Base-by-base conservation (phyloP, 2,329 filamentous ascomycete genomes). In the Hypoxylon sp. region DNA sequence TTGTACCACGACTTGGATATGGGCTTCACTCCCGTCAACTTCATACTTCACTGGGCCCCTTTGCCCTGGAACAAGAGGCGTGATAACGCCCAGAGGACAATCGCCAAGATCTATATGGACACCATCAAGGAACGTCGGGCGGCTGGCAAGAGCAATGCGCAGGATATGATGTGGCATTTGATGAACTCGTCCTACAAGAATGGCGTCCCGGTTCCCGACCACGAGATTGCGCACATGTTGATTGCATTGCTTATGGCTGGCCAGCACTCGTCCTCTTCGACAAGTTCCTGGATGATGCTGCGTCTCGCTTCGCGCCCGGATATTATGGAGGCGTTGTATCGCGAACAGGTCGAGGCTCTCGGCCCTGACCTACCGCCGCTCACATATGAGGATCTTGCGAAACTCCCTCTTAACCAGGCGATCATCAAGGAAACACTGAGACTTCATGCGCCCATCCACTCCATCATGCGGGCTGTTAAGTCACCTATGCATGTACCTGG, bases 371-470 rank as follows among this genome's bases (percentile, higher is more conserved):
- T 96, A 48, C 92, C 91, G 16, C 84, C 88, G 12, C 85, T 97
- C 48, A 87, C 85, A 50, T 95, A 91, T 76, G 94, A 97, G 70
- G 87, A 91, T 70, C 86, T 97, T 14, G 84, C 90, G 71, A 91
- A 90, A 78, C 86, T 97, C 32, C 88, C 93, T 51, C 87, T 97
- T 19, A 92, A 97, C 83, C 85, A 90, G 73, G 91, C 93, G 73
- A 90, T 96, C 69, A 87, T 97, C 81, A 96, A 95, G 82, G 94
- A 97, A 81, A 97, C 94, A 2, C 90, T 97, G 39, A 91, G 94
- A 68, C 84, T 97, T 14, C 92, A 97, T 78, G 91, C 94, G 1
- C 94, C 94, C 0, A 97, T 98, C 75, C 94, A 97, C 85, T 96
- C 92, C 53, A 97, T 98, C 75, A 88, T 98, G 85, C 93, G 94